phyloP scores from a whole-genome alignment of 2,329 filamentous ascomycete species.

The Mariannaea elegans region DNA sequence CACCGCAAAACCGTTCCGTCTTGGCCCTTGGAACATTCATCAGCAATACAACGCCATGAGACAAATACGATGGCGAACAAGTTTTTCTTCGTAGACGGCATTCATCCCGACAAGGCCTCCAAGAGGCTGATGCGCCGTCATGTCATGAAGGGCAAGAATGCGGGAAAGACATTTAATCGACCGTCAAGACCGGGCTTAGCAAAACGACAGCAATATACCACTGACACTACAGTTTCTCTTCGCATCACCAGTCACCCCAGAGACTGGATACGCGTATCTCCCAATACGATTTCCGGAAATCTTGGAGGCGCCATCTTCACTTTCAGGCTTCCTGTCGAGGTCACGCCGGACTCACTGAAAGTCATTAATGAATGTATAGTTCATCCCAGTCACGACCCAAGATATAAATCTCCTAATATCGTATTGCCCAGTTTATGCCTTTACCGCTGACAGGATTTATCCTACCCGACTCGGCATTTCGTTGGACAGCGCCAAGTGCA shows the following conservation, averaged over 20 bases:
- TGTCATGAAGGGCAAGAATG: slow-evolving; percentile 37
- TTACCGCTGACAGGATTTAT: slow-evolving; percentile 18
- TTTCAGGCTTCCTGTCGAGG: slow-evolving; percentile 7
- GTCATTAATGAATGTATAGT: slow-evolving; percentile 25
- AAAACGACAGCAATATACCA: neutral
- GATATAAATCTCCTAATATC: too few relatives aligned
- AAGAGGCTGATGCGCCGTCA: slow-evolving; percentile 38
- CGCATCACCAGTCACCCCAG: neutral
- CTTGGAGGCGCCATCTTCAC: slow-evolving; percentile 8
- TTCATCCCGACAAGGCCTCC: slow-evolving; percentile 19
- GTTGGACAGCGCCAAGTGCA: slow-evolving; percentile 19
- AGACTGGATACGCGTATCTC: neutral
- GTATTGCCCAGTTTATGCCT: slow-evolving; percentile 2
- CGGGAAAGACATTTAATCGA: slow-evolving; percentile 30
- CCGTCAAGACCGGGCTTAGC: slow-evolving; percentile 13
- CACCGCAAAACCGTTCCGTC: too few relatives aligned
- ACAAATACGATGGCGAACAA: neutral
- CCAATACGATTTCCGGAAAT: neutral
- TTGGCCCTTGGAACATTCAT: too few relatives aligned
- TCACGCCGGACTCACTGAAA: slow-evolving; percentile 8
- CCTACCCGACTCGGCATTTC: slow-evolving; percentile 17
- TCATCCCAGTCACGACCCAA: too few relatives aligned
- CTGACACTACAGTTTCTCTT: neutral
- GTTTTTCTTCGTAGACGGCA: slow-evolving; percentile 27
- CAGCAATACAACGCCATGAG: too few relatives aligned